Percentiles rank a stretch among this genome's conserved stretches.
Evolutionary conservation across 768 basidiomycete species (phyloP).

Genomic region (Russula earlei): DNA sequence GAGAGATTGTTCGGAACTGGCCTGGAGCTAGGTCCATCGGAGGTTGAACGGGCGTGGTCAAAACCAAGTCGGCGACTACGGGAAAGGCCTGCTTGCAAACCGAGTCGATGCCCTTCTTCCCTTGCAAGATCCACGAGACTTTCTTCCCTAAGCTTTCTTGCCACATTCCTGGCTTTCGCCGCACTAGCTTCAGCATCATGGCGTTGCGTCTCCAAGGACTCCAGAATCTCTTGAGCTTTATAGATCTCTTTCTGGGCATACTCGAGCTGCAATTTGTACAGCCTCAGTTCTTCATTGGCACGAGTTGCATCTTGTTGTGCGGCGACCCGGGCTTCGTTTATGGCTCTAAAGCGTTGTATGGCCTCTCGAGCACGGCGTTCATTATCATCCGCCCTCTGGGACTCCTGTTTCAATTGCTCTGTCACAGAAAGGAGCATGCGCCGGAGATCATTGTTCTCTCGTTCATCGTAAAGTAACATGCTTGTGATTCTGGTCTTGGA

Average conservation of each 20-base stretch:
- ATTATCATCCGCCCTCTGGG: slow-evolving; percentile 29
- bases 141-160: slow-evolving; percentile 38
- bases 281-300: slow-evolving; percentile 39
- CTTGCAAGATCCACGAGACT: slow-evolving; percentile 40
- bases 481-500: slow-evolving; percentile 13
- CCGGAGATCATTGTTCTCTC: slow-evolving; percentile 33
- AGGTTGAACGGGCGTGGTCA: slow-evolving; percentile 23
- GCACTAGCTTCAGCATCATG: slow-evolving; percentile 41
- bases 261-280: slow-evolving; percentile 51
- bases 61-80: slow-evolving; percentile 27
- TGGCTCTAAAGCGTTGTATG: slow-evolving; percentile 24
- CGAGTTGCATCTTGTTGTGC: slow-evolving; percentile 26
- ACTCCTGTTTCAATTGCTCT: slow-evolving; percentile 32
- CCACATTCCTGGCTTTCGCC: slow-evolving; percentile 34
- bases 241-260: slow-evolving; percentile 51
- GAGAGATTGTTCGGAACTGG: background rate
- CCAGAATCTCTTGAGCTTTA: slow-evolving; percentile 44
- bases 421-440: slow-evolving; percentile 30
- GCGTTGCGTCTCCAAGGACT: slow-evolving; percentile 39
- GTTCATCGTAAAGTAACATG: slow-evolving; percentile 33
- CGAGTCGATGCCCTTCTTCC: slow-evolving; percentile 44
- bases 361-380: slow-evolving; percentile 29
- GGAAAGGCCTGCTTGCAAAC: slow-evolving; percentile 43
- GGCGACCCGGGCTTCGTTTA: slow-evolving; percentile 27
- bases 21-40: slow-evolving; percentile 4